Percentiles rank a stretch among this genome's conserved stretches.
These are phyloP conservation scores for Pholiota adiposa DNA, from an alignment of 1,284 basidiomycete species.

Conservation along the genomic window DNA sequence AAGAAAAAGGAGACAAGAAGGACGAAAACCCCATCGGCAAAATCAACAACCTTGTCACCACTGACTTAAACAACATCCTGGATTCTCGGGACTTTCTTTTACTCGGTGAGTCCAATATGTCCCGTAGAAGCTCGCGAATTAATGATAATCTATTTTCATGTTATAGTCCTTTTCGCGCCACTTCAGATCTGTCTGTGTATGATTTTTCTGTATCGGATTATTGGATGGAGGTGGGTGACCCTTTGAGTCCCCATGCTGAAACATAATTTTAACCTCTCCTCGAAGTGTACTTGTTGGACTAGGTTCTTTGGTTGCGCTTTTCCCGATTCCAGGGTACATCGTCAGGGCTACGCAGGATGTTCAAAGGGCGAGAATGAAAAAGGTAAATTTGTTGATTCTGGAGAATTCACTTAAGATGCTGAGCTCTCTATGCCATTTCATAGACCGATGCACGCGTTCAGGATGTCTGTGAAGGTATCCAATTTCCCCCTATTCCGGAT, in stretches of 20 bases:
- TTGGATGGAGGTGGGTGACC: slow-evolving; percentile 8
- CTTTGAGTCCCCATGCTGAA: background rate
- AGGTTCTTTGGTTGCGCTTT: slow-evolving; percentile 43
- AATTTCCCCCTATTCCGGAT: too few relatives aligned
- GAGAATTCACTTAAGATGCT: too few relatives aligned
- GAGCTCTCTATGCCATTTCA: background rate
- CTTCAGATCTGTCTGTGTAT: background rate
- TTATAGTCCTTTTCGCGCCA: background rate
- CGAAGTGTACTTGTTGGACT: slow-evolving; percentile 52
- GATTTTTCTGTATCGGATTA: slow-evolving; percentile 2
- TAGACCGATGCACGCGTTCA: slow-evolving; percentile 48
- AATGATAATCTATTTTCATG: background rate
- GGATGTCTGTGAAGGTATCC: slow-evolving; percentile 42
- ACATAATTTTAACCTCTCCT: background rate
- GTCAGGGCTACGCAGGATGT: slow-evolving; percentile 30
- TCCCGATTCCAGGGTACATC: slow-evolving; percentile 49
- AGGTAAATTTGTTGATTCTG: background rate
- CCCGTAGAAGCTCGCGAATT: background rate
- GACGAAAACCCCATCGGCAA: slow-evolving; percentile 52
- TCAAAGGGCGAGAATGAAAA: slow-evolving; percentile 18
- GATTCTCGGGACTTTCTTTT: slow-evolving; percentile 46
- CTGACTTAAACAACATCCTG: slow-evolving; percentile 49
- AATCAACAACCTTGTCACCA: slow-evolving; percentile 61
- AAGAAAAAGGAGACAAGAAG: slow-evolving; percentile 15
- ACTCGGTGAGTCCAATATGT: slow-evolving; percentile 20